Evolutionary conservation across 2,329 filamentous ascomycete species (phyloP), one percentile per base, ranked within the genome.

Genomic region (Colletotrichum abscissum): DNA sequence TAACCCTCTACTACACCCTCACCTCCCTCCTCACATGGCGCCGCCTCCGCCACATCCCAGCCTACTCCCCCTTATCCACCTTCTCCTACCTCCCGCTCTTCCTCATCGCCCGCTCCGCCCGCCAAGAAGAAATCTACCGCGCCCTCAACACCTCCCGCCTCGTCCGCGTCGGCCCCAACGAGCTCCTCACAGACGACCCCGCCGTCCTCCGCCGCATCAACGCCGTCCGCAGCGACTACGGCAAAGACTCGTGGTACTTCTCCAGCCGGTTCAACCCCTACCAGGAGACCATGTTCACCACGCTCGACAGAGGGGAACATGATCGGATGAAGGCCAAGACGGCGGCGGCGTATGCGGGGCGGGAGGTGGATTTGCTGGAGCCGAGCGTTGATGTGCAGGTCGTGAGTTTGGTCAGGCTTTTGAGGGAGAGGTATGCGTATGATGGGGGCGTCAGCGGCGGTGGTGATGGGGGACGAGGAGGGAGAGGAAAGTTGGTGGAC

Each of bases 121-220:
- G 46, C 22, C 63, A 71, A 72, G 80, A 80, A 33, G 79, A 71
- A 12, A 60, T 76, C n/a, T 79, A 72, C 22, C 55, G 63, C 16
- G 19, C 46, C 35, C 55, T 72, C 46, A 62, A 72, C 38, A 19
- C 22, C 35, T 79, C 79, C 3, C 78, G 77, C 14, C 76, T 82
- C 5, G 79, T 78, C 4, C 78, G 81, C 55, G 77, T 82, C 46
- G 81, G 80, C 3, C 81, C 81, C 38, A 79, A 80, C 56, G 77
- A 79, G 49, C 69, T 83, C n/a, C 72, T 80, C 5, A 82, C 81
- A 9, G 77, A 77, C 42, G 81, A 82, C 58, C 76, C 78, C 5
- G 78, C 81, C 11, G 35, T 81, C 22, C 49, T 83, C 22, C 76
- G 77, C 9, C 74, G 76, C 57, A 81, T 83, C 71, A 78, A 77